Percentiles rank a stretch among this genome's conserved stretches.
Conservation (phyloP, 1,284 basidiomycete genomes). For the Ceratobasidium sp. region DNA sequence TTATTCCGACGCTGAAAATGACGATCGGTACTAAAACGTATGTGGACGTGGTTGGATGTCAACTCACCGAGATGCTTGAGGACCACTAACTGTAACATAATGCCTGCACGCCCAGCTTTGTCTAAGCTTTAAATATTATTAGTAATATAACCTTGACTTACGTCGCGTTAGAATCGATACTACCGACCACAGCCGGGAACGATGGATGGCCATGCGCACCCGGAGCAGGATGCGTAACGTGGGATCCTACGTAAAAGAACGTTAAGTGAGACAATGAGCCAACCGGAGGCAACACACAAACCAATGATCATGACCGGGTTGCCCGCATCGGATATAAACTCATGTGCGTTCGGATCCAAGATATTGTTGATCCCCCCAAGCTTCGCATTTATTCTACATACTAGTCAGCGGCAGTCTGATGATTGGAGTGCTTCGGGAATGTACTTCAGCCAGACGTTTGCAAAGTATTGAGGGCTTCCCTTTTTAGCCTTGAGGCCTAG, state of each 20-base stretch:
- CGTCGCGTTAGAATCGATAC: slow-evolving; percentile 68
- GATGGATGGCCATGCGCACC: slow-evolving; percentile 77
- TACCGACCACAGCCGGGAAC: slow-evolving; percentile 77
- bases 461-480: slow-evolving; percentile 77
- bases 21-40: not conserved
- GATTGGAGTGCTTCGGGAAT: slow-evolving; percentile 45
- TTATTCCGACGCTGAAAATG: slow-evolving; percentile 61
- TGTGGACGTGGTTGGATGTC: no score
- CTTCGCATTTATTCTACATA: slow-evolving; percentile 43
- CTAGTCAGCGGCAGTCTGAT: no score
- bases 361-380: slow-evolving; percentile 44
- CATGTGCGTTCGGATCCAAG: slow-evolving; percentile 27
- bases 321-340: slow-evolving; percentile 37
- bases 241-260: slow-evolving; percentile 62
- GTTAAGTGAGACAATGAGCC: slow-evolving; percentile 2
- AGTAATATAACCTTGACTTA: not conserved
- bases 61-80: slow-evolving; percentile 71
- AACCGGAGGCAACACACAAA: not conserved
- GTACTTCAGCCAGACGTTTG: slow-evolving; percentile 80
- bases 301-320: slow-evolving; percentile 41
- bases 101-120: slow-evolving; percentile 52
- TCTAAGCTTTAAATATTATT: not conserved
- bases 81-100: slow-evolving; percentile 65
- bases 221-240: slow-evolving; percentile 83
- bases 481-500: slow-evolving; percentile 69